Conservation (phyloP, 106 monocot genomes). For the Dactylorhiza incarnata region DNA sequence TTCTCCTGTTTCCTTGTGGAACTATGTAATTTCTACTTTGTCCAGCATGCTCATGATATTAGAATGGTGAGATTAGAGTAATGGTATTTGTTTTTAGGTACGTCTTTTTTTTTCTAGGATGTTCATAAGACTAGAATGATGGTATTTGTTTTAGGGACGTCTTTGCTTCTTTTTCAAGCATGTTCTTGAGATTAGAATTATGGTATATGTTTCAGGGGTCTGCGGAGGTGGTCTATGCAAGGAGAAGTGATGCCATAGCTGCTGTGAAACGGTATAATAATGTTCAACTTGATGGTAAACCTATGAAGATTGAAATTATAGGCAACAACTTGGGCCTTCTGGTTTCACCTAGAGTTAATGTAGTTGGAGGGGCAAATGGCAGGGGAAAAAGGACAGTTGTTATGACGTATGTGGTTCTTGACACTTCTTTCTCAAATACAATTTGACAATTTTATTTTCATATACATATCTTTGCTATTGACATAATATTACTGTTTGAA, state of each 20-base stretch:
- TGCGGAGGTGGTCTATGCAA: slow-evolving; percentile 73
- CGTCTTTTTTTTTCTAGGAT: not conserved
- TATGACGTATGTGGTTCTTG: slow-evolving; percentile 50
- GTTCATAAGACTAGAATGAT: not conserved
- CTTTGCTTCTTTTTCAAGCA: not conserved
- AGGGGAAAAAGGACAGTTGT: slow-evolving; percentile 76
- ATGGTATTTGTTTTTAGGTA: not conserved
- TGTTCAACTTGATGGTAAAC: slow-evolving; percentile 94
- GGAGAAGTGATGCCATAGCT: slow-evolving; percentile 84
- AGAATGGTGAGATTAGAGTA: not conserved
- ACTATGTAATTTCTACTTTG: not conserved
- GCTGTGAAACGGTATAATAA: slow-evolving; percentile 89
- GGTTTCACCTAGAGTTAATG: slow-evolving; percentile 52
- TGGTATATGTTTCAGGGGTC: slow-evolving; percentile 54
- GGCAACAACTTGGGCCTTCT: slow-evolving; percentile 52
- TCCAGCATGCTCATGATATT: not conserved
- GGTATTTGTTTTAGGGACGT: not conserved
- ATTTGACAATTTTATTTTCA: not conserved
- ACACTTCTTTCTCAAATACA: not conserved
- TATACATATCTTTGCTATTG: not conserved
- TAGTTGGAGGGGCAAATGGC: slow-evolving; percentile 50
- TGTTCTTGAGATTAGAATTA: not conserved
- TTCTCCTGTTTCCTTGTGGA: not conserved
- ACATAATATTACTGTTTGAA: not conserved
- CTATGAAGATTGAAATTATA: slow-evolving; percentile 94